Evolutionary conservation across 78 protist genomes (phyloP).

Genomic region (Acrasis kona): DNA sequence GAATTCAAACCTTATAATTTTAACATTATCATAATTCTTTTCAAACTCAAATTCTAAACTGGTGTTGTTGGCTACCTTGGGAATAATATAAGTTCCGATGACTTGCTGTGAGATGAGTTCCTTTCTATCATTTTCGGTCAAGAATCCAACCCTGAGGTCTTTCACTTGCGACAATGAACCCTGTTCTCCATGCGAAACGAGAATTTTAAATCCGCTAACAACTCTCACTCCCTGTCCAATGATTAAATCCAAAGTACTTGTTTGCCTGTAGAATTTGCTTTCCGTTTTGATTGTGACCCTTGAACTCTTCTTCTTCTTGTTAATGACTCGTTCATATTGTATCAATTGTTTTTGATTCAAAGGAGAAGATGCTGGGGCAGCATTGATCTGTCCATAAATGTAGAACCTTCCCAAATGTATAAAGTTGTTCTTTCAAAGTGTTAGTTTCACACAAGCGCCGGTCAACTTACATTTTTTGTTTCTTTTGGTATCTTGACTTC

Average conservation of each 20-base stretch:
- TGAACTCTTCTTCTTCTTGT: not conserved
- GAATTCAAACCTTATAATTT: not conserved
- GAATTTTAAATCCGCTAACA: not conserved
- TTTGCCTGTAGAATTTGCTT: not conserved
- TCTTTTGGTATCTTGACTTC: not conserved
- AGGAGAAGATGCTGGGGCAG: not conserved
- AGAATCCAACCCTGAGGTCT: not conserved
- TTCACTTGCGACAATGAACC: not conserved
- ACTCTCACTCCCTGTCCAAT: not conserved
- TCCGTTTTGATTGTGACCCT: not conserved
- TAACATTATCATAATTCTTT: not conserved
- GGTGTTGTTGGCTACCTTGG: not conserved
- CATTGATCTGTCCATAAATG: not conserved
- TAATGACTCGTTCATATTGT: not conserved
- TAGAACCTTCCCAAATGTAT: not conserved
- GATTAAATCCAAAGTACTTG: not conserved
- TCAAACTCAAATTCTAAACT: not conserved
- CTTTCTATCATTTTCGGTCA: not conserved
- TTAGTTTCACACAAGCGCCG: too few relatives aligned
- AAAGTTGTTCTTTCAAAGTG: too few relatives aligned
- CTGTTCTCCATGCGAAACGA: not conserved
- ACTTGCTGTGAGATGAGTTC: too few relatives aligned
- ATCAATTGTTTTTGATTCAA: not conserved
- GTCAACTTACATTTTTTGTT: too few relatives aligned
- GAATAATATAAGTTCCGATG: not conserved